Conservation (phyloP, 805 yeast species). For the Jamesozyma spencerorum region DNA sequence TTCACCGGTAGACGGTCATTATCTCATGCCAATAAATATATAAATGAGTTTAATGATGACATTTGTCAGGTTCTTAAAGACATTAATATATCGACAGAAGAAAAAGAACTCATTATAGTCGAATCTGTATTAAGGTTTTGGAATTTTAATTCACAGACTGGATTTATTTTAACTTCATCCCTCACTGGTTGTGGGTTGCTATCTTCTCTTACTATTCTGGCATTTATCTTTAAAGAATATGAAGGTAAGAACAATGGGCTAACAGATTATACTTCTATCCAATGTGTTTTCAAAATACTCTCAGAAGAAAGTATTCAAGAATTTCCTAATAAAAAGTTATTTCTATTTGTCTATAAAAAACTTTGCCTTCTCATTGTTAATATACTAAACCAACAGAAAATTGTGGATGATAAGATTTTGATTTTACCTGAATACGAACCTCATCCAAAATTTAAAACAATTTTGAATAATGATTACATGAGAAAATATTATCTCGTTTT, state of each 20-base stretch:
- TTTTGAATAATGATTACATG: neutral
- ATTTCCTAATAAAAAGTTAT: neutral
- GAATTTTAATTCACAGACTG: slow-evolving; percentile 52
- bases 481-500: slow-evolving; percentile 35
- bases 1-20: slow-evolving; percentile 80
- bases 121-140: slow-evolving; percentile 49
- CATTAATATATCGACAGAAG: slow-evolving; percentile 3
- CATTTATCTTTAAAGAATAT: slow-evolving; percentile 31
- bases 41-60: slow-evolving; percentile 30
- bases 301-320: neutral
- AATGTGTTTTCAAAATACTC: slow-evolving; percentile 21
- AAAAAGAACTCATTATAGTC: slow-evolving; percentile 36
- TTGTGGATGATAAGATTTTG: neutral
- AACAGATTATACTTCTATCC: slow-evolving; percentile 36
- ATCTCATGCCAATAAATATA: slow-evolving; percentile 55
- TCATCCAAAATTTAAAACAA: neutral
- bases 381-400: neutral
- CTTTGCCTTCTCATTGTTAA: slow-evolving; percentile 13
- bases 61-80: slow-evolving; percentile 21
- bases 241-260: slow-evolving; percentile 25
- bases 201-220: slow-evolving; percentile 31
- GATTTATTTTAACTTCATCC: slow-evolving; percentile 43
- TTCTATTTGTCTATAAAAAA: neutral
- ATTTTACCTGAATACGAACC: neutral
- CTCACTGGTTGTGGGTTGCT: slow-evolving; percentile 37